phyloP scores from a whole-genome alignment of 129 eudicot genomes.

The Helianthus tuberosus region DNA sequence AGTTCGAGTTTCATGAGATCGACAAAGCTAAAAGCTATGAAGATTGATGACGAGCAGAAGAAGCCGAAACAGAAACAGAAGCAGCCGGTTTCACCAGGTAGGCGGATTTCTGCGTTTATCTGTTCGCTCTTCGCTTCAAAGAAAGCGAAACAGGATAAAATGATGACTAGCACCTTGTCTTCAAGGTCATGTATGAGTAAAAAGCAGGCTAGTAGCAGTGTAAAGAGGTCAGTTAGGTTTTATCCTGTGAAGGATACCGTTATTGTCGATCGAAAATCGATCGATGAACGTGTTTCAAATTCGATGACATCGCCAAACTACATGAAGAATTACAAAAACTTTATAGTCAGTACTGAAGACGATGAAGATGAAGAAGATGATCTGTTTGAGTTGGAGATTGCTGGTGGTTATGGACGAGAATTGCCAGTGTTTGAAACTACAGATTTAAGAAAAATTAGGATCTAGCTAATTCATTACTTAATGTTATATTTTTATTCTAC shows the following conservation, averaged over 20 bases:
- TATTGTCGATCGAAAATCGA: slow-evolving; percentile 33
- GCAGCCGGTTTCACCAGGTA: slow-evolving; percentile 72
- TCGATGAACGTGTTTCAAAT: slow-evolving; percentile 18
- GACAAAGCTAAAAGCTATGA: slow-evolving; percentile 64
- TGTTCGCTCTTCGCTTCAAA: slow-evolving; percentile 65
- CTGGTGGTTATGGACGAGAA: slow-evolving; percentile 54
- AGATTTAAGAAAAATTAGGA: slow-evolving; percentile 52
- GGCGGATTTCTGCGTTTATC: slow-evolving; percentile 58
- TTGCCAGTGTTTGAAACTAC: slow-evolving; percentile 87
- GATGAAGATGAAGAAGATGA: slow-evolving; percentile 60
- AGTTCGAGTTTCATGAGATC: slow-evolving; percentile 42
- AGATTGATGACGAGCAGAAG: slow-evolving; percentile 72
- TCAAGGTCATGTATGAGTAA: no score
- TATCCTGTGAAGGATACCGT: slow-evolving; percentile 55
- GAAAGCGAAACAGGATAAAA: slow-evolving; percentile 30
- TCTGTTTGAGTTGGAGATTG: slow-evolving; percentile 81
- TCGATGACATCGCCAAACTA: slow-evolving; percentile 1
- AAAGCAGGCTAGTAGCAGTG: slow-evolving; percentile 32
- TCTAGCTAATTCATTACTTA: slow-evolving; percentile 30
- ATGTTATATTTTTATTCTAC: no score
- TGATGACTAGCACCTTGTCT: slow-evolving; percentile 35
- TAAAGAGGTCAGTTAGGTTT: slow-evolving; percentile 73
- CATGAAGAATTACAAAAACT: slow-evolving; percentile 33
- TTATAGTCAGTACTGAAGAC: slow-evolving; percentile 28
- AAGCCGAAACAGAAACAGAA: slow-evolving; percentile 50